Conservation (phyloP, 2,329 filamentous ascomycete genomes). For the Teratosphaeria zuluensis region DNA sequence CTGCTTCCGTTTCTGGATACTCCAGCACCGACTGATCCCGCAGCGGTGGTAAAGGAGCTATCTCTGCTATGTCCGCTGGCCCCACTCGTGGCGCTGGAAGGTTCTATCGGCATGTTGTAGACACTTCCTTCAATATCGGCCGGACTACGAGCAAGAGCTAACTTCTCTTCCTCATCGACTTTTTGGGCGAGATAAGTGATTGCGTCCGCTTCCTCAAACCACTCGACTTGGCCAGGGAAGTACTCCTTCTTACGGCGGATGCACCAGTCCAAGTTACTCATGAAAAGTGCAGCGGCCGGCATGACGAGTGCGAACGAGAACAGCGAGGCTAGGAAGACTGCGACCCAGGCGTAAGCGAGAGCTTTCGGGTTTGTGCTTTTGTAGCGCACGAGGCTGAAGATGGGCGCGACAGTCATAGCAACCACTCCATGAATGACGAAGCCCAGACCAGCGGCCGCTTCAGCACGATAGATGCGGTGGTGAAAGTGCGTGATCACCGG, state of each 20-base stretch:
- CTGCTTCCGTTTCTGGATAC: not conserved
- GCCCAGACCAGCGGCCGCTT: slow-evolving; percentile 8
- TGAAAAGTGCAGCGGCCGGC: slow-evolving; percentile 9
- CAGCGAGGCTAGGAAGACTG: slow-evolving; percentile 7
- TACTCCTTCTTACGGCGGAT: slow-evolving; percentile 5
- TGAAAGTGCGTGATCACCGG: not conserved
- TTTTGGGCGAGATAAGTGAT: not conserved
- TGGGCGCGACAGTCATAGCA: slow-evolving; percentile 6
- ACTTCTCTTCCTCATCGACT: not conserved
- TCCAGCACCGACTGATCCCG: not conserved
- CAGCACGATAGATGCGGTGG: slow-evolving; percentile 6
- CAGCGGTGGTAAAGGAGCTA: not conserved
- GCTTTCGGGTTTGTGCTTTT: slow-evolving; percentile 3
- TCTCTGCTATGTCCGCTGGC: not conserved
- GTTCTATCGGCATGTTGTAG: not conserved
- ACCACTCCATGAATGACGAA: slow-evolving; percentile 6
- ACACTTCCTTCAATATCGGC: not conserved
- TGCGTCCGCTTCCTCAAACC: slow-evolving; percentile 3
- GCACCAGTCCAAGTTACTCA: slow-evolving; percentile 8
- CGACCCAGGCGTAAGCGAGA: slow-evolving; percentile 7
- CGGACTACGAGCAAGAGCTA: not conserved
- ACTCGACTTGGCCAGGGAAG: slow-evolving; percentile 8
- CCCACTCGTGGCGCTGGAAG: not conserved
- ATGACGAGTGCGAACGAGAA: slow-evolving; percentile 7
- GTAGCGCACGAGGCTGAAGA: slow-evolving; percentile 7